A percentile compares a stretch with the other conserved stretches of the same genome.
These are phyloP conservation scores for Phylloporus arenicola DNA, from an alignment of 768 basidiomycete species.

Conservation along the genomic window DNA sequence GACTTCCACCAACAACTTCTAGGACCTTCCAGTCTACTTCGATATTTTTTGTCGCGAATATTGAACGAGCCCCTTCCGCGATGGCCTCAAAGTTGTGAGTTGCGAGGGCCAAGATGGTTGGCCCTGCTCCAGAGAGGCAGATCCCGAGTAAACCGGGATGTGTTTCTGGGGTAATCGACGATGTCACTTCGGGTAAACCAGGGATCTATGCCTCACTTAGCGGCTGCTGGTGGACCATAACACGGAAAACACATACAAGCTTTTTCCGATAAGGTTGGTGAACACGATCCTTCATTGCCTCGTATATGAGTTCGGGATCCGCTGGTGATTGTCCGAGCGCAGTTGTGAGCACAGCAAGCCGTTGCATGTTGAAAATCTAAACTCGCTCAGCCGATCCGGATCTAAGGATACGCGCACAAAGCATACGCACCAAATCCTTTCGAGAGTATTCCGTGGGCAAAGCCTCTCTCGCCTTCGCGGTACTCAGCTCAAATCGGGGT, in stretches of 20 bases:
- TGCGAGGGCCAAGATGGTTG: conserved; percentile 94
- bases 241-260: conserved; percentile 49
- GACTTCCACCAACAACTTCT: conserved; percentile 49
- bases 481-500: conserved; percentile 92
- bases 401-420: neutral
- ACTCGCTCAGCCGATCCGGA: neutral
- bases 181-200: conserved; percentile 89
- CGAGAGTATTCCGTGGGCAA: conserved; percentile 81
- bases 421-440: conserved; percentile 69
- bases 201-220: conserved; percentile 61
- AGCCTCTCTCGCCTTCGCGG: conserved; percentile 87
- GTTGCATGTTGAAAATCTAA: conserved; percentile 96
- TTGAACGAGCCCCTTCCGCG: conserved; percentile 69
- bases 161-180: conserved; percentile 76
- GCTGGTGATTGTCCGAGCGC: conserved; percentile 88
- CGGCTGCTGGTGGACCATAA: neutral
- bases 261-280: conserved; percentile 94
- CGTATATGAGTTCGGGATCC: conserved; percentile 94
- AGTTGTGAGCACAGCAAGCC: conserved; percentile 92
- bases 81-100: conserved; percentile 80
- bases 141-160: conserved; percentile 97
- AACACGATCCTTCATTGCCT: conserved; percentile 97
- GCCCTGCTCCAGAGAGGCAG: conserved; percentile 96
- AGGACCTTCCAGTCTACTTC: conserved; percentile 90
- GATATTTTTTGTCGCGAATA: conserved; percentile 67